phyloP scores from a whole-genome alignment of 2,329 filamentous ascomycete species.

The Tolypocladium endophyticum region DNA sequence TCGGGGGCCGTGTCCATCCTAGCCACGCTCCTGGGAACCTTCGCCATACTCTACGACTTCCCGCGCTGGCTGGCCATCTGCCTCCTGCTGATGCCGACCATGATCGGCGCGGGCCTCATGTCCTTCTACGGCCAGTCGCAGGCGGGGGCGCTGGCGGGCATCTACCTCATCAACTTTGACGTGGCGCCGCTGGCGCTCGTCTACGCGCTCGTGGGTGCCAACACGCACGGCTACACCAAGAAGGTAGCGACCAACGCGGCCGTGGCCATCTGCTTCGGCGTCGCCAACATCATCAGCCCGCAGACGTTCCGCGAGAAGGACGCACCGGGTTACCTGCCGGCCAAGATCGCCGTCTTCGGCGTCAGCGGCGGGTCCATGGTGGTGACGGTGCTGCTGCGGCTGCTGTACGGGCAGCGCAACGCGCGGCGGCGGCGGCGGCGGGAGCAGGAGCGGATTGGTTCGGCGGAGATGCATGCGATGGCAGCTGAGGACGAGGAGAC shows the following conservation, averaged over 20 bases:
- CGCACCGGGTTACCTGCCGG: conserved; percentile 37
- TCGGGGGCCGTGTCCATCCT: conserved; percentile 9
- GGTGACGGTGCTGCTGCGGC: conserved; percentile 21
- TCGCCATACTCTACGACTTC: conserved; percentile 13
- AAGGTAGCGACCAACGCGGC: conserved; percentile 30
- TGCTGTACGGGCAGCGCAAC: conserved; percentile 20
- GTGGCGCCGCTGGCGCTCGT: conserved; percentile 43
- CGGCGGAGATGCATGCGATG: conserved; percentile 13
- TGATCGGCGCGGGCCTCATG: conserved; percentile 15
- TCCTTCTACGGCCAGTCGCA: conserved; percentile 11
- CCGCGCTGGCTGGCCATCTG: conserved; percentile 17
- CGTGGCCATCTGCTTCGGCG: conserved; percentile 31
- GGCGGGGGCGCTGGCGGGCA: conserved; percentile 20
- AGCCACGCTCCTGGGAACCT: conserved; percentile 11
- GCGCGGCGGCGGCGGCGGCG: conserved; percentile 20
- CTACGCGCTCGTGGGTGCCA: conserved; percentile 37
- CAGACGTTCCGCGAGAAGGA: conserved; percentile 25
- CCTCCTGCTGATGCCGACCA: conserved; percentile 11
- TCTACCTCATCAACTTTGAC: conserved; percentile 27
- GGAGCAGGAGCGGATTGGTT: conserved; percentile 18
- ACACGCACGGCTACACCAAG: conserved; percentile 36
- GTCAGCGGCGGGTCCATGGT: conserved; percentile 23
- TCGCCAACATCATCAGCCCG: conserved; percentile 29
- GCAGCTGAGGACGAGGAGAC: conserved; percentile 16
- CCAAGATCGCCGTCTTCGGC: conserved; percentile 38